These are phyloP conservation scores for Aspergillus floridensis DNA, from an alignment of 2,329 filamentous ascomycete species.

Conservation along the genomic window DNA sequence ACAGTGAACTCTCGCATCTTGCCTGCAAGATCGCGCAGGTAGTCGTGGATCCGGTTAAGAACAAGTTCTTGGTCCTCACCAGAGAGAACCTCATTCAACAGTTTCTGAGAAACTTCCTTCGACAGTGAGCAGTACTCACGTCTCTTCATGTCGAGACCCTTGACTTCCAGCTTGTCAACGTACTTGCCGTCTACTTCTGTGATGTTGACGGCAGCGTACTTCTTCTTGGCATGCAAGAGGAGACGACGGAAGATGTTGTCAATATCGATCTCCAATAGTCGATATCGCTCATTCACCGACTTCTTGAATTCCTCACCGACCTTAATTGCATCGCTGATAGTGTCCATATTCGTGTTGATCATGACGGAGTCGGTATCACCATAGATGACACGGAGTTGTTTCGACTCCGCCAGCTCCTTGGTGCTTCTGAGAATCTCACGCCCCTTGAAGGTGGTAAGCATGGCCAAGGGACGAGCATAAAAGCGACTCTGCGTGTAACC, in stretches of 20 bases:
- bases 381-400: slow-evolving; percentile 91
- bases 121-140: slow-evolving; percentile 95
- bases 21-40: slow-evolving; percentile 76
- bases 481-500: slow-evolving; percentile 97
- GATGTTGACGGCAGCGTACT: slow-evolving; percentile 96
- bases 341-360: slow-evolving; percentile 98
- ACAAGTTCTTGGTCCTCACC: slow-evolving; percentile 88
- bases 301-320: slow-evolving; percentile 94
- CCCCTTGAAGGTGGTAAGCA: slow-evolving; percentile 95
- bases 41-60: slow-evolving; percentile 87
- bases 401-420: slow-evolving; percentile 90
- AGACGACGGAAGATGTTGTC: slow-evolving; percentile 95
- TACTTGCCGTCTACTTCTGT: slow-evolving; percentile 85
- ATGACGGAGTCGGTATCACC: slow-evolving; percentile 99
- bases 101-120: slow-evolving; percentile 86
- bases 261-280: slow-evolving; percentile 92
- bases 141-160: slow-evolving; percentile 95
- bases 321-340: slow-evolving; percentile 82
- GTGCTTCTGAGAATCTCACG: slow-evolving; percentile 96
- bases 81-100: slow-evolving; percentile 92
- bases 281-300: slow-evolving; percentile 90
- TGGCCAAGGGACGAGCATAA: slow-evolving; percentile 89
- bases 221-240: slow-evolving; percentile 95
- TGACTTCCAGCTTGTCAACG: slow-evolving; percentile 93
- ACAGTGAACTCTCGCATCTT: slow-evolving; percentile 82